Percentiles rank a stretch among this genome's conserved stretches.
Evolutionary conservation across 306 rosid genomes (phyloP).

Genomic region (Castanopsis chinensis): DNA sequence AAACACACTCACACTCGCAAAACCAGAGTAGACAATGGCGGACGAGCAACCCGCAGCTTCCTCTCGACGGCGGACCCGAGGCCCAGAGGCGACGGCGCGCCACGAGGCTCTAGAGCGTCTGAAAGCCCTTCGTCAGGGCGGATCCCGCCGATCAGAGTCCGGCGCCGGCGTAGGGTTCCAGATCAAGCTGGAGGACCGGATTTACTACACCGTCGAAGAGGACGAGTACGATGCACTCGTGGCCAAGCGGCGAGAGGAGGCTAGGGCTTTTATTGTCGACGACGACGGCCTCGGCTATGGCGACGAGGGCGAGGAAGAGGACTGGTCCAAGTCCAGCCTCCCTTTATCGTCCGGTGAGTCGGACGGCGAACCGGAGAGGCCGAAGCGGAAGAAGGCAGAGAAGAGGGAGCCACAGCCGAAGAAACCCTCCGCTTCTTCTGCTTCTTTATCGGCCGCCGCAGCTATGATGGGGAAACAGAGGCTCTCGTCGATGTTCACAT

Average conservation of each 20-base stretch:
- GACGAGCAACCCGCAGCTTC: constrained; percentile 47
- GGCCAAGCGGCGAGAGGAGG: constrained; percentile 81
- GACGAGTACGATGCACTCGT: constrained; percentile 85
- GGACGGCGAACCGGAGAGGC: constrained; percentile 54
- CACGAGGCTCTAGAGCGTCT: constrained; percentile 74
- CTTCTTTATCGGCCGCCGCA: constrained; percentile 77
- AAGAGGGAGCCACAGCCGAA: constrained; percentile 58
- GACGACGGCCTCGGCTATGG: constrained; percentile 83
- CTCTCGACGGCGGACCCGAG: constrained; percentile 58
- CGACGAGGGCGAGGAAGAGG: constrained; percentile 96
- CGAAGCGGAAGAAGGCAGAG: constrained; percentile 59
- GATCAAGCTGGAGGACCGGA: constrained; percentile 69
- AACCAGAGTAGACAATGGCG: constrained; percentile 41
- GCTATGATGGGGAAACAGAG: constrained; percentile 81
- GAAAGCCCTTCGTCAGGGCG: constrained; percentile 43
- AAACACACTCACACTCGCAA: neutral
- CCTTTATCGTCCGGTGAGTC: constrained; percentile 63
- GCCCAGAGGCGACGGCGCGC: constrained; percentile 51
- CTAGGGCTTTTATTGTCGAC: constrained; percentile 64
- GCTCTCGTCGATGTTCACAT: constrained; percentile 87
- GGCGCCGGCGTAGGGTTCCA: constrained; percentile 43
- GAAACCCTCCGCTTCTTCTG: constrained; percentile 38
- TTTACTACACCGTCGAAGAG: constrained; percentile 69
- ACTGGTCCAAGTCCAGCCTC: constrained; percentile 74
- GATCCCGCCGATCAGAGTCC: constrained; percentile 64